Evolutionary conservation across 139 green algal species (phyloP).

Genomic region (Coccomyxa sp.): DNA sequence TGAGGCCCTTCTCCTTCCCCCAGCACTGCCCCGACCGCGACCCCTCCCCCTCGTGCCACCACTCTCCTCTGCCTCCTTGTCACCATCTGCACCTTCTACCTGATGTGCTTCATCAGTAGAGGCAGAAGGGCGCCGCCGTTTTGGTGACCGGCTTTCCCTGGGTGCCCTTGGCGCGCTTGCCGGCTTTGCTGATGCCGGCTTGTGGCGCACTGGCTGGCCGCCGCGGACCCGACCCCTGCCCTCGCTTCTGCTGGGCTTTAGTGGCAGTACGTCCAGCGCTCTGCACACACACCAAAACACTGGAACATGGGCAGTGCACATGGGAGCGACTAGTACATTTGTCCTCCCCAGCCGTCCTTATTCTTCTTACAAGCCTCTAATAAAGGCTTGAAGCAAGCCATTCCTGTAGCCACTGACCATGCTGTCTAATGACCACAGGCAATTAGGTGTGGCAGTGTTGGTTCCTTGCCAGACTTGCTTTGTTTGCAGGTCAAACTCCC

Average conservation of each 20-base stretch:
- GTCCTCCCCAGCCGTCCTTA: background rate
- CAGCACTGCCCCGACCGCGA: background rate
- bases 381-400: background rate
- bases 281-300: background rate
- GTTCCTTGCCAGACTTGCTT: background rate
- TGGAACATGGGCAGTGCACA: background rate
- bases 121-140: background rate
- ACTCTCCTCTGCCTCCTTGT: background rate
- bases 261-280: constrained; percentile 4
- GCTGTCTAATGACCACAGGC: background rate
- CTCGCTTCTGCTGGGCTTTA: background rate
- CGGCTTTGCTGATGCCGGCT: background rate
- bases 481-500: background rate
- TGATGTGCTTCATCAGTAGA: background rate
- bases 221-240: background rate
- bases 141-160: background rate
- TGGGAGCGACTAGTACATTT: background rate
- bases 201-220: background rate
- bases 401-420: background rate
- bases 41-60: background rate
- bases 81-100: background rate
- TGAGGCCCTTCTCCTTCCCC: background rate
- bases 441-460: background rate
- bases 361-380: background rate
- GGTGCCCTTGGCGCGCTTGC: constrained; percentile 10